A percentile compares a stretch with the other conserved stretches of the same genome.
phyloP scores from a whole-genome alignment of 1,139 yeast species.

The Saccharomyces pastorianus region DNA sequence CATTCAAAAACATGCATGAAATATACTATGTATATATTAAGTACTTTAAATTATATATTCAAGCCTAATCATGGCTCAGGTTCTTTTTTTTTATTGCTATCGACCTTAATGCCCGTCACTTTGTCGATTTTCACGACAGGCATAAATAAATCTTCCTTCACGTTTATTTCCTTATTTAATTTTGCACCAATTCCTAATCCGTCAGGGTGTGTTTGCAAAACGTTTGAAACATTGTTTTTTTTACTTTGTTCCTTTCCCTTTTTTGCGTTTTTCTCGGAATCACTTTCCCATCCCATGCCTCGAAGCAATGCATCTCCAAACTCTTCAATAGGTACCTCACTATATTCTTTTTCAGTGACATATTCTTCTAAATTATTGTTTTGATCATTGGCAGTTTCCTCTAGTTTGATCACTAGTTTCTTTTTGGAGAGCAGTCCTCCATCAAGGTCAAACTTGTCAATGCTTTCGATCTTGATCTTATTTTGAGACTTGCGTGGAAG shows the following conservation, averaged over 20 bases:
- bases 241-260: neutral
- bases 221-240: neutral
- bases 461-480: neutral
- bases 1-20: neutral
- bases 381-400: neutral
- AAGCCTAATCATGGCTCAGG: neutral
- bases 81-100: neutral
- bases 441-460: neutral
- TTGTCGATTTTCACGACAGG: constrained; percentile 33
- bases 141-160: constrained; percentile 20
- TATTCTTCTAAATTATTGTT: neutral
- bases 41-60: constrained; percentile 2
- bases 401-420: neutral
- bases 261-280: constrained; percentile 17
- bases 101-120: constrained; percentile 22
- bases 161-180: neutral
- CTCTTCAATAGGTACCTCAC: constrained; percentile 68
- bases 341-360: constrained; percentile 41
- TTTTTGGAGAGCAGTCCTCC: neutral
- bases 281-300: constrained; percentile 57
- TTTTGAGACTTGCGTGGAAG: neutral
- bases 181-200: constrained; percentile 45
- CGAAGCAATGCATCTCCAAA: constrained; percentile 76
- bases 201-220: constrained; percentile 29
- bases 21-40: neutral